Percentiles rank a stretch among this genome's conserved stretches.
phyloP scores from a whole-genome alignment of 2,329 filamentous ascomycete species.

The Helminthosporium solani region DNA sequence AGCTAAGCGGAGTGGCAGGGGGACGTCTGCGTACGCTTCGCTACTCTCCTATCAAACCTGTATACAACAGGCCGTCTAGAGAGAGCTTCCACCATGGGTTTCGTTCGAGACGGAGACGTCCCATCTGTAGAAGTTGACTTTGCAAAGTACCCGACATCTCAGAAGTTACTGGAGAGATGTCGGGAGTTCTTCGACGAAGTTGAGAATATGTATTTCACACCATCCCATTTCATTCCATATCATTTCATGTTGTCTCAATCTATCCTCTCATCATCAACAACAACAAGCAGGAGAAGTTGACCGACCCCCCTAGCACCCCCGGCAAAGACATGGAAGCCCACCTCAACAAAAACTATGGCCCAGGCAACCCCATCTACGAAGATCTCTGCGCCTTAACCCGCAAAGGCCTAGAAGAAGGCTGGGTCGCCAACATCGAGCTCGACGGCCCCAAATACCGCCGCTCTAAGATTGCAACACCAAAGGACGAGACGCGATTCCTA shows the following conservation, averaged over 20 bases:
- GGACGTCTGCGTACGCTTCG: no score
- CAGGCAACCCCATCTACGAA: conserved; percentile 40
- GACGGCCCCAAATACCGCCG: conserved; percentile 33
- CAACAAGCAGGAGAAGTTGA: no score
- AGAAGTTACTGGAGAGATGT: conserved; percentile 22
- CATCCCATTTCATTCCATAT: not conserved
- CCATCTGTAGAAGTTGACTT: conserved; percentile 17
- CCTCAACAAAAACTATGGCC: conserved; percentile 39
- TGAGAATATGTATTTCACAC: conserved; percentile 25
- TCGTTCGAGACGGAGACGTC: no score
- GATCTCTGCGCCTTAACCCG: conserved; percentile 37
- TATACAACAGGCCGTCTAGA: no score
- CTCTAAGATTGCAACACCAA: conserved; percentile 50
- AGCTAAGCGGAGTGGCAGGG: no score
- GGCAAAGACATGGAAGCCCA: conserved; percentile 38
- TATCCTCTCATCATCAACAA: no score
- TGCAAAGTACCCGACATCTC: conserved; percentile 20
- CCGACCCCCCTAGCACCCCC: conserved; percentile 30
- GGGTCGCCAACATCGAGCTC: conserved; percentile 38
- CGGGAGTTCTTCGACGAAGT: conserved; percentile 33
- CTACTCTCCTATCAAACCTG: no score
- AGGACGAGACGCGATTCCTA: conserved; percentile 51
- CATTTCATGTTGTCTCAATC: no score
- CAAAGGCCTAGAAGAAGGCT: conserved; percentile 41
- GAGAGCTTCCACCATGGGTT: no score